Evolutionary conservation across 179 eudicot genomes (phyloP), one percentile per base, ranked within the genome.

Genomic region (Camellia oleifera): DNA sequence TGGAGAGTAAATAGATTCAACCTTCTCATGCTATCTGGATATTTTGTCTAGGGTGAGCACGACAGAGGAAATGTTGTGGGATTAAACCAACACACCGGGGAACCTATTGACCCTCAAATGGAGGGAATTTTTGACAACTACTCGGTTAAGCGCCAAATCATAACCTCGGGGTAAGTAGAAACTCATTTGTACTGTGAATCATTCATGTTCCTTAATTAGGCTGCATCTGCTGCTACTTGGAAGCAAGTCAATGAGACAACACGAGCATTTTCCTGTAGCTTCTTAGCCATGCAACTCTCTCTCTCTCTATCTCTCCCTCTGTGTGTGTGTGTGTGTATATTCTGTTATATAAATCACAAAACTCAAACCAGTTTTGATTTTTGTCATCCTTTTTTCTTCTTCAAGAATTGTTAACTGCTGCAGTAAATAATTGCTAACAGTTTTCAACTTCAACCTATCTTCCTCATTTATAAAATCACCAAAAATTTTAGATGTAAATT

Each of bases 41-140:
- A 45, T 53, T 32, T 44, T 68, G 45, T 84, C 7, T 77, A 95
- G 99, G 99, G 98, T 54, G 98, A 95, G 88, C 99, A 95, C 63
- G 98, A 95, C 83, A 85, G 87, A 78, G 99, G 99, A 64, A 94
- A 91, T 86, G 83, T 94, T 18, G 98, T 94, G 74, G 99, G 99
- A 72, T 79, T 94, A 79, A 92, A 90, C 78, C 98, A 89, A 76
- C 91, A 89, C 81, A 87, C n/a, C n/a, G n/a, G 98, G 40, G 97
- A 94, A 77, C 97, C 95, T 17, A 89, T 95, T 64, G 98, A 94
- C 78, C 99, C 99, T 20, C 90, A 92, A 77, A 94, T 94, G 97
- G 99, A 95, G 93, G n/a, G n/a, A 74, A 95, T 95, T 74, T 95
- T 92, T 52, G 98, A 95, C 87, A 95, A 95, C 67, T 95, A 92